phyloP scores from a whole-genome alignment of 2,329 filamentous ascomycete genomes.

The Mycocentrospora acerina region DNA sequence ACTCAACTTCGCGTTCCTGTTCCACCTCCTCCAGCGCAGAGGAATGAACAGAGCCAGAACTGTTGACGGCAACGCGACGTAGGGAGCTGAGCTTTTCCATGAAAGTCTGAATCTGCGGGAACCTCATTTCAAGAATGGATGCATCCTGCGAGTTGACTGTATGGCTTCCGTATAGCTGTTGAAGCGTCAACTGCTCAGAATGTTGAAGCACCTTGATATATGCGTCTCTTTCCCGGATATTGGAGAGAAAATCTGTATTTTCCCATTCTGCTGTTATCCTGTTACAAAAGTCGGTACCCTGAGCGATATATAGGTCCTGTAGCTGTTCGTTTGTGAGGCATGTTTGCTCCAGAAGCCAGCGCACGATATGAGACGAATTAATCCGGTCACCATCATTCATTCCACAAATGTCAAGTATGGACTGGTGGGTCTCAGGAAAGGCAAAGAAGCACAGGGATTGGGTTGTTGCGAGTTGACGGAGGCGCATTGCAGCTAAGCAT shows the following conservation, averaged over 20 bases:
- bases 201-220: constrained; percentile 52
- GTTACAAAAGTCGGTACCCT: constrained; percentile 63
- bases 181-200: constrained; percentile 57
- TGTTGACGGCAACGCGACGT: constrained; percentile 31
- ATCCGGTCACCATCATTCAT: constrained; percentile 14
- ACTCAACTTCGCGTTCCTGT: constrained; percentile 54
- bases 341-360: constrained; percentile 66
- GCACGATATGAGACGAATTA: constrained; percentile 55
- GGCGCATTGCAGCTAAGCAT: constrained; percentile 60
- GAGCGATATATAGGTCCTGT: constrained; percentile 59
- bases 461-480: constrained; percentile 59
- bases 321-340: constrained; percentile 62
- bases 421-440: constrained; percentile 63
- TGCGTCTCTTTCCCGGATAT: constrained; percentile 32
- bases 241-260: constrained; percentile 44
- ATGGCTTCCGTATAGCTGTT: constrained; percentile 55
- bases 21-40: constrained; percentile 60
- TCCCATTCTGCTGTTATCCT: constrained; percentile 52
- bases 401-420: constrained; percentile 48
- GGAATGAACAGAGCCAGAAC: constrained; percentile 48
- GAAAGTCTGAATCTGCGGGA: constrained; percentile 26
- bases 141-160: constrained; percentile 4
- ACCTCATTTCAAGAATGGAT: constrained; percentile 24
- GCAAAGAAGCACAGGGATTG: constrained; percentile 59
- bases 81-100: constrained; percentile 40